Evolutionary conservation across 2,329 filamentous ascomycete species (phyloP).

Genomic region (Cladosporium velox): DNA sequence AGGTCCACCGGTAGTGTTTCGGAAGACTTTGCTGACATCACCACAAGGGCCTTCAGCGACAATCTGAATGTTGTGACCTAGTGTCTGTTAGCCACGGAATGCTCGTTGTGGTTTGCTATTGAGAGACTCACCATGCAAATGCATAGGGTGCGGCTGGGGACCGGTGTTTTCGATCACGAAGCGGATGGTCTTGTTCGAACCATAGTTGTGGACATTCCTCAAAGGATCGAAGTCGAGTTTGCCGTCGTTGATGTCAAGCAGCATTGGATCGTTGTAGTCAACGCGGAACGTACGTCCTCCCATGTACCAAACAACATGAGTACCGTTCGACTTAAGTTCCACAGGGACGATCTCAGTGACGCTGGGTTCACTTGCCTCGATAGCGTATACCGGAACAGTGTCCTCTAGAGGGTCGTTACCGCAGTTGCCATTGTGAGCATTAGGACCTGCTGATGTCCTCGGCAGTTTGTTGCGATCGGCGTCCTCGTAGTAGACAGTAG

Average conservation of each 20-base stretch:
- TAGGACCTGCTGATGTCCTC: constrained; percentile 39
- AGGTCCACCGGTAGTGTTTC: neutral
- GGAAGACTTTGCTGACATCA: constrained; percentile 4
- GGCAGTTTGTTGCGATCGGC: constrained; percentile 57
- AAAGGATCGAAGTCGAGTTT: constrained; percentile 35
- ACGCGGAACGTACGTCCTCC: constrained; percentile 54
- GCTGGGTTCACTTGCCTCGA: constrained; percentile 42
- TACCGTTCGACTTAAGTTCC: constrained; percentile 46
- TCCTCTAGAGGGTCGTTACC: constrained; percentile 58
- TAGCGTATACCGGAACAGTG: constrained; percentile 56
- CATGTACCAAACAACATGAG: constrained; percentile 58
- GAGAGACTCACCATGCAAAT: constrained; percentile 44
- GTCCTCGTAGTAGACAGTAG: constrained; percentile 66
- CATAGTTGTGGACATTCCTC: constrained; percentile 46
- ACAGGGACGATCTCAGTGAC: constrained; percentile 49
- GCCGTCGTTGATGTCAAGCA: constrained; percentile 41
- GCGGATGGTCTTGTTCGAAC: constrained; percentile 42
- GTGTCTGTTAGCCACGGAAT: neutral
- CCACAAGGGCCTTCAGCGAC: constrained; percentile 44
- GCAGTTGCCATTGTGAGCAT: constrained; percentile 46
- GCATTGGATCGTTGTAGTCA: constrained; percentile 45
- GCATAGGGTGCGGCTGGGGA: constrained; percentile 43
- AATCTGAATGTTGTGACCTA: constrained; percentile 47
- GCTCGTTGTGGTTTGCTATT: neutral
- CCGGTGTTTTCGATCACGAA: constrained; percentile 44